Base-by-base conservation (phyloP, 371 early-diverging fungal species). In the Funneliformis caledonium region DNA sequence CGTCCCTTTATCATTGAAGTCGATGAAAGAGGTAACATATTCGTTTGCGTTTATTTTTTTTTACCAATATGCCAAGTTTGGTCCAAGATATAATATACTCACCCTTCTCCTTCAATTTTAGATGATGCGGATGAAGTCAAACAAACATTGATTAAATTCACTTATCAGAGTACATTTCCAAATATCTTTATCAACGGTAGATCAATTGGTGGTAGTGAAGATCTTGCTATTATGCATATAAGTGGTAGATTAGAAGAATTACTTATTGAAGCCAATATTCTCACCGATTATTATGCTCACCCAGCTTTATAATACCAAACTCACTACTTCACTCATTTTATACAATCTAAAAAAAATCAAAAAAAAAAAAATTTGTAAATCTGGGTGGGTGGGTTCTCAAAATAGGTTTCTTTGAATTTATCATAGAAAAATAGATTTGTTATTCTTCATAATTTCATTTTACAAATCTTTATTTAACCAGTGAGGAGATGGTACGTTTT, bases 171-270 rank as follows among this genome's bases (percentile, higher is more conserved):
- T 22, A 89, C 89, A 22, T 87, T 88, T 73, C 89, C 89, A 7
- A 86, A 88, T 65, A 6, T 88, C 0, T 89, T 88, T 73, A 77
- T 87, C 4, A 56, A 83, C 80, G 87, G 88, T 14, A 75, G 78
- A 65, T 84, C 85, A n/a, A 80, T 88, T 47, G 89, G 89, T 48
- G 89, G 89, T 10, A 85, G 83, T 22, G 86, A 88, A 76, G 83
- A 83, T 37, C 33, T 89, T 19, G 82, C 83, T 0, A 81, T 48
- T 26, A 69, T 87, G 74, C 88, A 91, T 76, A 73, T 72, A 11
- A 83, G 81, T 78, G 91, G 89, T 52, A 80, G 82, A 65, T 81
- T 90, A 72, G 72, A 74, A 9, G 72, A 73, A 50, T 78, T 90
- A 80, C 84, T 89, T 19, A 31, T 61, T 42, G 12, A 67, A 50